Percentiles rank a stretch among this genome's conserved stretches.
These are phyloP conservation scores for Botrytis pseudocinerea DNA, from an alignment of 2,329 filamentous ascomycete genomes.

Conservation along the genomic window DNA sequence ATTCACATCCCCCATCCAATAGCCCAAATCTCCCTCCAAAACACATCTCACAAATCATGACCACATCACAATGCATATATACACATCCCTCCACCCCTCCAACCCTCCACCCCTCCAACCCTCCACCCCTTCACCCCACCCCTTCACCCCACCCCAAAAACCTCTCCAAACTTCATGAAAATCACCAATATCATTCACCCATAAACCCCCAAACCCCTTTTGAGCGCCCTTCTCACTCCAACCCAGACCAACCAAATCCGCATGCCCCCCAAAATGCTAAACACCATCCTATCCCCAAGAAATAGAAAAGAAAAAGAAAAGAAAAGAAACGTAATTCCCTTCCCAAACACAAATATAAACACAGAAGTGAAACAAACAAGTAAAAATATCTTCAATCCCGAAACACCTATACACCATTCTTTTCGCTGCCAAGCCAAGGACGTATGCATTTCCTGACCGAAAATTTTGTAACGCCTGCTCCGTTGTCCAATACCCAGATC, in stretches of 20 bases:
- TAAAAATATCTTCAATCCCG: background rate
- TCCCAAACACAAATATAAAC: background rate
- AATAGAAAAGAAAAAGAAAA: background rate
- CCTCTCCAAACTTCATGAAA: background rate
- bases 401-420: background rate
- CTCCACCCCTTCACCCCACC: too few species aligned
- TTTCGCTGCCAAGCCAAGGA: background rate
- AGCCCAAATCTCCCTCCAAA: background rate
- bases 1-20: background rate
- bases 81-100: background rate
- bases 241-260: background rate
- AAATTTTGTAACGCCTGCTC: conserved; percentile 10
- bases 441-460: background rate
- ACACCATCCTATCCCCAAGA: background rate
- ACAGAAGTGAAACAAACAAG: background rate
- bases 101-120: too few species aligned
- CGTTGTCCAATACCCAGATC: background rate
- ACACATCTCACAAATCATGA: background rate
- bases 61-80: background rate
- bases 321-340: too few species aligned
- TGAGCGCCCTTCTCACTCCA: background rate
- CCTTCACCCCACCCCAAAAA: background rate
- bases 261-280: background rate
- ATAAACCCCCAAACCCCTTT: background rate
- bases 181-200: background rate